A percentile compares a stretch with the other conserved stretches of the same genome.
Evolutionary conservation across 495 filamentous ascomycete species (phyloP).

Genomic region (Penicillium roqueforti): DNA sequence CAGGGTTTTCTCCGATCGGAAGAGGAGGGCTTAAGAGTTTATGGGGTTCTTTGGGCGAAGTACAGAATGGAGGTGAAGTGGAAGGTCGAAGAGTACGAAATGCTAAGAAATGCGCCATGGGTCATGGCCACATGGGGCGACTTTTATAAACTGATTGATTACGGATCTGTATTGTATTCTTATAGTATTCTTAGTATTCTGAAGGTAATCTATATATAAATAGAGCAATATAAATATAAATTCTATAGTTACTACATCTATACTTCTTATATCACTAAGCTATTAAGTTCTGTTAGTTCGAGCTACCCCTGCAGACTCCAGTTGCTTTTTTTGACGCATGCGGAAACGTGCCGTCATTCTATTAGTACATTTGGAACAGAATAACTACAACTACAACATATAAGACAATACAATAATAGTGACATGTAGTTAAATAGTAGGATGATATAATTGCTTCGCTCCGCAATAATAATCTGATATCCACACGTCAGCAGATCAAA

Average conservation of each 20-base stretch:
- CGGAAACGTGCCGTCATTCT: conserved; percentile 22
- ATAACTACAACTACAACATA: too few relatives aligned
- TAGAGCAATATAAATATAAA: not conserved
- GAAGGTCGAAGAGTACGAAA: not conserved
- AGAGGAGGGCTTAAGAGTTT: too few relatives aligned
- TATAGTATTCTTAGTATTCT: too few relatives aligned
- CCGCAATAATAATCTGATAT: too few relatives aligned
- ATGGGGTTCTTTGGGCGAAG: too few relatives aligned
- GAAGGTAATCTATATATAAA: too few relatives aligned
- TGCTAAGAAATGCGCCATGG: not conserved
- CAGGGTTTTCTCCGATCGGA: conserved; percentile 7
- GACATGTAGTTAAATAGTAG: too few relatives aligned
- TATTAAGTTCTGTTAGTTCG: conserved; percentile 12
- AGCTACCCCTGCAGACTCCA: conserved; percentile 30
- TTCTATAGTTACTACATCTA: not conserved
- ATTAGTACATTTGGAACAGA: too few relatives aligned
- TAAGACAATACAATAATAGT: too few relatives aligned
- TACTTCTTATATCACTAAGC: not conserved
- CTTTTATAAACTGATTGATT: conserved; percentile 2
- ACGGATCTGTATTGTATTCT: too few relatives aligned
- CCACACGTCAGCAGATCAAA: conserved; percentile 17
- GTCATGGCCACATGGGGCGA: conserved; percentile 13
- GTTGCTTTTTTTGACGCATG: conserved; percentile 21
- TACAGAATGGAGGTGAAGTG: too few relatives aligned
- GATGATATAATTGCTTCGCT: too few relatives aligned